Conservation (phyloP, 257 asterid genomes). For the Solanum megistacrolobum region DNA sequence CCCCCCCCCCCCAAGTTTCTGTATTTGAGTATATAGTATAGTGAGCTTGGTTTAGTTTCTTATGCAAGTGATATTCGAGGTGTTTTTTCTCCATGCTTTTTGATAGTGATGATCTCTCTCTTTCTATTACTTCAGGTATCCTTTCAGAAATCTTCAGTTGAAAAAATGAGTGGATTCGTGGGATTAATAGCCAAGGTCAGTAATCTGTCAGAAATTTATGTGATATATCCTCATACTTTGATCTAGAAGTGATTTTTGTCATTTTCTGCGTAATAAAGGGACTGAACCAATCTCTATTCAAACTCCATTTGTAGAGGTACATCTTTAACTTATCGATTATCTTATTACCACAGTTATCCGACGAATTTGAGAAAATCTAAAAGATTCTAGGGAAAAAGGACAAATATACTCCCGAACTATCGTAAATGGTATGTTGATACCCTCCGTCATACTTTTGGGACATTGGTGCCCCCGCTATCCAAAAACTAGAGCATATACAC, state of each 20-base stretch:
- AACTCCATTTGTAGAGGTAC: background rate
- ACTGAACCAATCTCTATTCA: background rate
- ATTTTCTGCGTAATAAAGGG: background rate
- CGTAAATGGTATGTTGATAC: too few relatives aligned
- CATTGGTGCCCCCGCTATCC: too few relatives aligned
- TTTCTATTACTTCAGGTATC: slow-evolving; percentile 41
- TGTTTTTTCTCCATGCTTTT: background rate
- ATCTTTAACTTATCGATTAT: background rate
- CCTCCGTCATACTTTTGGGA: too few relatives aligned
- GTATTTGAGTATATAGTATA: background rate
- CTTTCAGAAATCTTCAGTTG: slow-evolving; percentile 38
- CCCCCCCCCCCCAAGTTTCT: background rate
- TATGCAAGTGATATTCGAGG: background rate
- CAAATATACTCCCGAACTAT: too few relatives aligned
- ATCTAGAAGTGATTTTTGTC: background rate
- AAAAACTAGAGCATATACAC: too few relatives aligned
- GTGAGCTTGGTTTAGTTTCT: background rate
- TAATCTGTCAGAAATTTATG: background rate
- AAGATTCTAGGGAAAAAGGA: background rate
- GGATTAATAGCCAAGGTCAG: slow-evolving; percentile 64
- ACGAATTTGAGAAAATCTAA: background rate
- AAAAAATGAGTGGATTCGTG: slow-evolving; percentile 28
- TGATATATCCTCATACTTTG: background rate
- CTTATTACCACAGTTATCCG: background rate
- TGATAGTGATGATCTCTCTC: slow-evolving; percentile 2